Evolutionary conservation across 129 eudicot genomes (phyloP).

Genomic region (Centaurea solstitialis): DNA sequence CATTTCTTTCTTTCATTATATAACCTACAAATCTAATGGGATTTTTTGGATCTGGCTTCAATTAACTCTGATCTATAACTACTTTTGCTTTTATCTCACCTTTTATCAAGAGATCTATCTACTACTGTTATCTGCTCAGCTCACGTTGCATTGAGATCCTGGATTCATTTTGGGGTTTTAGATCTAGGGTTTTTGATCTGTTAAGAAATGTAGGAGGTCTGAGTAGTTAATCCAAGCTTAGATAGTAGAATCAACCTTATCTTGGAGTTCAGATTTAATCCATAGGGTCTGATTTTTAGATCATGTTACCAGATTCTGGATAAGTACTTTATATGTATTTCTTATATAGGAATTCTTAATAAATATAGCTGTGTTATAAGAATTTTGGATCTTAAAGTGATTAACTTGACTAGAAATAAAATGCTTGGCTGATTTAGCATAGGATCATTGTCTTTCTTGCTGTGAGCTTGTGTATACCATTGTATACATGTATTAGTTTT

Average conservation of each 20-base stretch:
- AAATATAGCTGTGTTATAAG: neutral
- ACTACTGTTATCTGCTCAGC: neutral
- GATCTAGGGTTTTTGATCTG: conserved; percentile 19
- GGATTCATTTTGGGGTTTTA: neutral
- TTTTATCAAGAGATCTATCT: conserved; percentile 28
- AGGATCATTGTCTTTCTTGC: neutral
- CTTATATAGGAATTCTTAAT: neutral
- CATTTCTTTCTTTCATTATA: neutral
- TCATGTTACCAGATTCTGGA: neutral
- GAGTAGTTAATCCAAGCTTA: neutral
- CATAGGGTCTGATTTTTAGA: neutral
- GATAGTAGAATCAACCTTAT: neutral
- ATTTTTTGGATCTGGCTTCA: conserved; percentile 25
- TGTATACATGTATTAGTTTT: neutral
- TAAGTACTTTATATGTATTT: neutral
- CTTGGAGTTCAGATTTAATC: neutral
- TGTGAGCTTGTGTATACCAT: neutral
- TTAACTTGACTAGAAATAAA: neutral
- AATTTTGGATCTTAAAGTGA: neutral
- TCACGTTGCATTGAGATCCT: neutral
- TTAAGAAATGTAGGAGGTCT: neutral
- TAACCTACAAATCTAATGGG: neutral
- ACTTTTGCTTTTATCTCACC: neutral
- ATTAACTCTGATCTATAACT: conserved; percentile 14
- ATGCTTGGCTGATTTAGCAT: neutral